Conservation (phyloP, 108 stramenopile genomes). For the Pseudonitzschia delicatissima region DNA sequence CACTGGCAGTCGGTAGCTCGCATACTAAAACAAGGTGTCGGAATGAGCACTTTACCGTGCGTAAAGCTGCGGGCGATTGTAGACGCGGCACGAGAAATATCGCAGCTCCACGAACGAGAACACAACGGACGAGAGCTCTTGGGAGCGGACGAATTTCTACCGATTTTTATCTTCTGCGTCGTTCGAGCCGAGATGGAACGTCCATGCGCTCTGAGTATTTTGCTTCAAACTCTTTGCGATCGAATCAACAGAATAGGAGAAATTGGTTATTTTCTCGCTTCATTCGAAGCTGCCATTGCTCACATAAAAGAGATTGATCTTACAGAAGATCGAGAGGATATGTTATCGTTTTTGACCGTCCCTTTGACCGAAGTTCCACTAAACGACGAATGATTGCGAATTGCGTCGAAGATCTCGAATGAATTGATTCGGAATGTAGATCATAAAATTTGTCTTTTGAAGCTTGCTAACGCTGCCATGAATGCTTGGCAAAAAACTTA, state of each 20-base stretch:
- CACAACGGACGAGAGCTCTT: slow-evolving; percentile 29
- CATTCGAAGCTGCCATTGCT: slow-evolving; percentile 82
- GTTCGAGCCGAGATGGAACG: slow-evolving; percentile 78
- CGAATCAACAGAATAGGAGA: slow-evolving; percentile 74
- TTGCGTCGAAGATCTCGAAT: no score
- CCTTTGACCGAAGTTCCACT: slow-evolving; percentile 31
- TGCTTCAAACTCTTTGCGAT: slow-evolving; percentile 79
- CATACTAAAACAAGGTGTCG: slow-evolving; percentile 75
- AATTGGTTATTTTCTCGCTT: slow-evolving; percentile 87
- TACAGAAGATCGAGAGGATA: slow-evolving; percentile 26
- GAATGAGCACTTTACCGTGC: slow-evolving; percentile 76
- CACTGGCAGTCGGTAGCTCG: slow-evolving; percentile 70
- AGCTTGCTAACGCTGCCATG: no score
- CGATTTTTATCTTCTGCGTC: slow-evolving; percentile 87
- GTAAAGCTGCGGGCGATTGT: slow-evolving; percentile 83
- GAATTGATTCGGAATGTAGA: no score
- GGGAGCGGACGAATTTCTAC: slow-evolving; percentile 92
- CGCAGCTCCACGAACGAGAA: slow-evolving; percentile 49
- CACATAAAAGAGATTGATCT: slow-evolving; percentile 80
- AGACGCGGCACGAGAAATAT: slow-evolving; percentile 75
- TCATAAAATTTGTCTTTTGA: no score
- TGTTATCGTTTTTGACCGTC: slow-evolving; percentile 1
- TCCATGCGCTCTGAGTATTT: slow-evolving; percentile 73
- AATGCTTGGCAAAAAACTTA: no score
- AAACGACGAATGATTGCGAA: no score